Base-by-base conservation (phyloP, 2,329 filamentous ascomycete species). In the Epichloe aotearoae region DNA sequence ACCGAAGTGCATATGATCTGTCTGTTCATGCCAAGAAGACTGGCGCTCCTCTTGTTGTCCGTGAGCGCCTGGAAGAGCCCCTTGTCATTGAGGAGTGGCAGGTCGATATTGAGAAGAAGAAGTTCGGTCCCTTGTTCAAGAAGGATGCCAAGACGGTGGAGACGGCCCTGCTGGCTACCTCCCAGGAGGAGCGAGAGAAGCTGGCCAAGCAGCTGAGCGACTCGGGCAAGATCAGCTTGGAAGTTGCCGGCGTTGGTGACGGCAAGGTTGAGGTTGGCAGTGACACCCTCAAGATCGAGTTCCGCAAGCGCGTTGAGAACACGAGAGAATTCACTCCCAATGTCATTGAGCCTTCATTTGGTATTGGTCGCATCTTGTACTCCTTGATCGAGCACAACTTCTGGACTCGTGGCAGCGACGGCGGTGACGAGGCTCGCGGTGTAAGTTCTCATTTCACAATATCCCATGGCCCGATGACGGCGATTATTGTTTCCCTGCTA, bases 281-380 rank as follows among this genome's bases (percentile, higher is more conserved):
- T 64, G 88, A 95, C 54, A 76, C 94, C 46, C 74, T 98, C 64
- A 80, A 75, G 52, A 88, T 97, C 59, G 86, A 90, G 72, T 89
- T 86, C 72, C 81, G 83, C 59, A 95, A 84, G 59, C 77, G 88
- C 55, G 78, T 82, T 4, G 88, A 95, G 68, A 84, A 95, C 65
- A 80, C 83, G 52, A 80, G 93, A 61, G 90, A 96, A 66, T 98
- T 88, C 72, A 94, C 85, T 1, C 91, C 91, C 53, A 96, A 96
- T 64, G 89, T 95, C 46, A 94, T 97, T 59, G 93, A 98, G 73
- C 93, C 91, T 2, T 97, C 91, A 1, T 98, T 97, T 62, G 91
- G 91, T 74, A 95, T 97, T 62, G 93, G 91, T 53, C 82, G 91
- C 60, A 96, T 97, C 55, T 74, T 97, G 52, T 97, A 95, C 74